These are phyloP conservation scores for Pythium sp. DNA, from an alignment of 352 stramenopile genomes.

Conservation along the genomic window DNA sequence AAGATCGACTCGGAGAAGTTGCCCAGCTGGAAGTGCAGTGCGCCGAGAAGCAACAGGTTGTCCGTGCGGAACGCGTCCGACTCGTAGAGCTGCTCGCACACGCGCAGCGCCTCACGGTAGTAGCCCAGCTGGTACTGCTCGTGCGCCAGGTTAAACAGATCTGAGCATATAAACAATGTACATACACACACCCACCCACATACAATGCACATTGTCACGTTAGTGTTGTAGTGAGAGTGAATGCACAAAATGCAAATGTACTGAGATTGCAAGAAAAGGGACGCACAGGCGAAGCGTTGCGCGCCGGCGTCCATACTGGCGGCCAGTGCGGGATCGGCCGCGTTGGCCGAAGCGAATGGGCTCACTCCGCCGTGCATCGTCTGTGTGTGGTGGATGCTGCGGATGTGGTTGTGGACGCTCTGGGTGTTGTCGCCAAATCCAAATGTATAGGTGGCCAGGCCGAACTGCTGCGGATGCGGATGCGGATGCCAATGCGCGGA, in stretches of 20 bases:
- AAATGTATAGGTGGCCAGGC: background rate
- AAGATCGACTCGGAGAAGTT: constrained; percentile 93
- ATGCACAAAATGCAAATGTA: constrained; percentile 12
- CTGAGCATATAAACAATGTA: constrained; percentile 20
- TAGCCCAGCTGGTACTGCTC: constrained; percentile 86
- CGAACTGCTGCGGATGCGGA: background rate
- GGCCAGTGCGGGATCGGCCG: constrained; percentile 13
- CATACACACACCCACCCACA: background rate
- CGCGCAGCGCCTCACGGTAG: constrained; percentile 79
- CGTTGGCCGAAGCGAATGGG: constrained; percentile 8
- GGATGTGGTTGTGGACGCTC: background rate
- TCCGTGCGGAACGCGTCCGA: constrained; percentile 86
- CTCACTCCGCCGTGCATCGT: constrained; percentile 11
- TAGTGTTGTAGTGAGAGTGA: background rate
- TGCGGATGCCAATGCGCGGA: background rate
- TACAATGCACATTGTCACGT: no score
- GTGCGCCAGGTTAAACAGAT: constrained; percentile 76
- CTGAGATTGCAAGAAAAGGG: background rate
- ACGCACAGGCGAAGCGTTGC: constrained; percentile 74
- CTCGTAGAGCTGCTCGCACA: constrained; percentile 90
- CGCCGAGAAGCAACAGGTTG: constrained; percentile 91
- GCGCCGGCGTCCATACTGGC: constrained; percentile 33
- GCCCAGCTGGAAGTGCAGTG: constrained; percentile 92
- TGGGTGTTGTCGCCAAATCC: background rate
- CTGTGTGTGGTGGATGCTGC: background rate